Base-by-base conservation (phyloP, 306 rosid species). In the Cucurbita moschata region DNA sequence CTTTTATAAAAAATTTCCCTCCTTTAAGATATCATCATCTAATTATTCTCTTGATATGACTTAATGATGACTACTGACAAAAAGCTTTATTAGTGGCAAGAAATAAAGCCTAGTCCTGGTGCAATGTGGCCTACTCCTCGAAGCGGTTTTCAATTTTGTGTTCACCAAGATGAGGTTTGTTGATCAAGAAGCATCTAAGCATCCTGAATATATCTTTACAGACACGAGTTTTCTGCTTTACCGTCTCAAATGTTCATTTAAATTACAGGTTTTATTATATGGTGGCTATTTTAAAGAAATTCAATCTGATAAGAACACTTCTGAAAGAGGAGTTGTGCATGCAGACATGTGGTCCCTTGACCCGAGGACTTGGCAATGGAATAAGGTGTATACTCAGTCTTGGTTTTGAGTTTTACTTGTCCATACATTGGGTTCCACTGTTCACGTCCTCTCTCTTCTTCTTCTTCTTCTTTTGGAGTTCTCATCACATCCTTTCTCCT, bases 331-430 rank as follows among this genome's bases (percentile, higher is more conserved):
- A 80, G 78, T 87, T 81, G 97, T 91, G 78, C 95, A 94, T 85
- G 83, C 97, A 42, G 97, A 91, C 80, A 76, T 91, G 86, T 94
- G 95, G 96, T 89, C 92, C 82, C 97, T 94, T 81, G 99, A 94
- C 81, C 99, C 99, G 59, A 90, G 85, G 85, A 91, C 96, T 54
- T 94, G 97, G 99, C 97, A 94, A 86, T 94, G 99, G 99, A 94
- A 82, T 77, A 91, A 94, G 99, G 99, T 94, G 77, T 51, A 23
- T 40, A 52, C 60, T 74, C 55, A 43, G 30, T 12, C 5, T 11
- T 64, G 71, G 9, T 64, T n/a, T 63, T 21, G 10, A 42, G 52
- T 2, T 64, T 64, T 64, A 64, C 71, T 64, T 42, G 21, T 42
- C 52, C 71, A 64, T 40, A 7, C 52, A 42, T 40, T 64, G 35